phyloP scores from a whole-genome alignment of 495 filamentous ascomycete species.

The Lentithecium fluviatile region DNA sequence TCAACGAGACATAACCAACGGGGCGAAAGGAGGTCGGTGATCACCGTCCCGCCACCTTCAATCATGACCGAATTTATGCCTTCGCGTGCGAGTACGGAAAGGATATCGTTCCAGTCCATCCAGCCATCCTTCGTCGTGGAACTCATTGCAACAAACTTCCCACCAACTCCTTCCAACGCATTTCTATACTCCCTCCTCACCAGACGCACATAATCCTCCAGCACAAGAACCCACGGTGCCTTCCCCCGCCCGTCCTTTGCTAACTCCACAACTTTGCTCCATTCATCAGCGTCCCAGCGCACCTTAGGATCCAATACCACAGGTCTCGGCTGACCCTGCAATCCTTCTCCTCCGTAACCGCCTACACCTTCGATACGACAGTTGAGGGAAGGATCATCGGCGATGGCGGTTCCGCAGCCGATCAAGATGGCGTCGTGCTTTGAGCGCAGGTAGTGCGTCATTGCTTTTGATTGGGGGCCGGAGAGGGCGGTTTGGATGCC shows the following conservation, averaged over 20 bases:
- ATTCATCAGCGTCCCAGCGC: slow-evolving; percentile 62
- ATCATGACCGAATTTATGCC: slow-evolving; percentile 81
- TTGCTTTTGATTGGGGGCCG: slow-evolving; percentile 74
- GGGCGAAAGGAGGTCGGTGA: slow-evolving; percentile 67
- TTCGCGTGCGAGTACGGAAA: slow-evolving; percentile 56
- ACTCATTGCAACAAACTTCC: slow-evolving; percentile 49
- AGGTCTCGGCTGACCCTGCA: slow-evolving; percentile 69
- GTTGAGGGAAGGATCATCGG: slow-evolving; percentile 83
- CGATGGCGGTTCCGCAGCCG: slow-evolving; percentile 77
- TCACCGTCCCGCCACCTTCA: slow-evolving; percentile 77
- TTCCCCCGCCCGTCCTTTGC: slow-evolving; percentile 66
- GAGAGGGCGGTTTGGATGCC: slow-evolving; percentile 77
- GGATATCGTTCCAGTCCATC: slow-evolving; percentile 61
- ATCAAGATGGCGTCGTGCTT: slow-evolving; percentile 82
- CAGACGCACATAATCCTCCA: slow-evolving; percentile 21
- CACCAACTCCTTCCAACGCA: slow-evolving; percentile 51
- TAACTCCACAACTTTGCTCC: slow-evolving; percentile 62
- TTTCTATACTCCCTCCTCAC: slow-evolving; percentile 35
- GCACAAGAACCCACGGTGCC: slow-evolving; percentile 68
- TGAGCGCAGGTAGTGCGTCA: slow-evolving; percentile 87
- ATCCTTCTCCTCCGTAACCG: slow-evolving; percentile 52
- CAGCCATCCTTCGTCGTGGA: slow-evolving; percentile 18
- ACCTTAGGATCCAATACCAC: slow-evolving; percentile 73
- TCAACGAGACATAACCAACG: slow-evolving; percentile 64
- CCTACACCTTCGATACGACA: slow-evolving; percentile 64